Conservation (phyloP, 2,329 filamentous ascomycete genomes). For the Pseudogymnoascus sp. region DNA sequence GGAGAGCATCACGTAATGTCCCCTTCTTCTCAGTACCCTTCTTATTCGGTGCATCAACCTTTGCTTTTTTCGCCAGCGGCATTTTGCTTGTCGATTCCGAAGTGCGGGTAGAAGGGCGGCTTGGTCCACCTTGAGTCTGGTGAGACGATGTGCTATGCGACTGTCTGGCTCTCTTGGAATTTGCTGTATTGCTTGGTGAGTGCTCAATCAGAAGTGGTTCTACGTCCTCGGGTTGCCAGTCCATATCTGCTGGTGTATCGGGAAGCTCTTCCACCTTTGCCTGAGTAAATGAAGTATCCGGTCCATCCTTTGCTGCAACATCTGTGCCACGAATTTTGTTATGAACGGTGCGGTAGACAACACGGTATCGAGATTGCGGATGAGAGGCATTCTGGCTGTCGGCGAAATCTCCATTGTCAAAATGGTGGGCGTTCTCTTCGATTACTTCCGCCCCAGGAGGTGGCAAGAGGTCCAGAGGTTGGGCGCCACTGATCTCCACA, state of each 20-base stretch:
- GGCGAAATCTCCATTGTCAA: slow-evolving; percentile 14
- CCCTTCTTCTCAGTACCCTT: slow-evolving; percentile 37
- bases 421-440: slow-evolving; percentile 35
- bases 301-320: slow-evolving; percentile 27
- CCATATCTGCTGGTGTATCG: not conserved
- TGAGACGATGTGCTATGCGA: not conserved
- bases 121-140: slow-evolving; percentile 13
- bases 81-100: slow-evolving; percentile 22
- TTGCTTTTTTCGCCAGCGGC: slow-evolving; percentile 25
- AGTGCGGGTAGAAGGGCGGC: slow-evolving; percentile 20
- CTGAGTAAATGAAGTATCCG: slow-evolving; percentile 11
- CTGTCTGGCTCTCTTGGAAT: slow-evolving; percentile 26
- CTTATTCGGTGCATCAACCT: slow-evolving; percentile 22
- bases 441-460: slow-evolving; percentile 53
- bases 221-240: not conserved
- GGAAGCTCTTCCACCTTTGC: slow-evolving; percentile 5
- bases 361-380: slow-evolving; percentile 22
- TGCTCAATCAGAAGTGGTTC: not conserved
- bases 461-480: slow-evolving; percentile 43
- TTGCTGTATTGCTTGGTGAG: slow-evolving; percentile 15
- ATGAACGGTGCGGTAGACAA: slow-evolving; percentile 52
- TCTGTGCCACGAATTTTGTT: slow-evolving; percentile 40
- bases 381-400: slow-evolving; percentile 16
- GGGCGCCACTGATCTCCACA: slow-evolving; percentile 50
- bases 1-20: slow-evolving; percentile 43